A percentile compares a stretch with the other conserved stretches of the same genome.
phyloP scores from a whole-genome alignment of 352 stramenopile genomes.

The Blastocystis sp. region DNA sequence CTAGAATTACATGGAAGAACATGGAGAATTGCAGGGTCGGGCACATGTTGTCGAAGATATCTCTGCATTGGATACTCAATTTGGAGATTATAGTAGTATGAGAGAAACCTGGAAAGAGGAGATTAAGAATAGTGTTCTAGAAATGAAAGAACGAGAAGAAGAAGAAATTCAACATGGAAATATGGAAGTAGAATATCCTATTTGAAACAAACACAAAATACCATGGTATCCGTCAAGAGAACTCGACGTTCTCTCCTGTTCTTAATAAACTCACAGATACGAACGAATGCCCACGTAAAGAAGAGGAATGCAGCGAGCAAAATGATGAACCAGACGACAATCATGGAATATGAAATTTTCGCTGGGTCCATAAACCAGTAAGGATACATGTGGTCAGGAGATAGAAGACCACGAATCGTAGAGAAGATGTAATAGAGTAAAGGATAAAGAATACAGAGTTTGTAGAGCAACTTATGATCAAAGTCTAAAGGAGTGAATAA shows the following conservation, averaged over 20 bases:
- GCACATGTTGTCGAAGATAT: conserved; percentile 42
- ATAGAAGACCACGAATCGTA: background rate
- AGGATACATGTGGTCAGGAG: background rate
- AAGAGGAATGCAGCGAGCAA: background rate
- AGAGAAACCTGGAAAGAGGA: conserved; percentile 56
- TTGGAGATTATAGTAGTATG: conserved; percentile 43
- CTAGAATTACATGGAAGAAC: conserved; percentile 44
- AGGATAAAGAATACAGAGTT: background rate
- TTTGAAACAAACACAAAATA: conserved; percentile 36
- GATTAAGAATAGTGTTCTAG: conserved; percentile 31
- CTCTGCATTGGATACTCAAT: background rate
- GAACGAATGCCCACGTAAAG: background rate
- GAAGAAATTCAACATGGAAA: background rate
- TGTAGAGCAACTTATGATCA: background rate
- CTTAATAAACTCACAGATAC: background rate
- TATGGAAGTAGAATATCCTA: conserved; percentile 1
- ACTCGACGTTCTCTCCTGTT: background rate
- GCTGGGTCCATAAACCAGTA: conserved; percentile 54
- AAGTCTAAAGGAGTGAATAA: conserved; percentile 16
- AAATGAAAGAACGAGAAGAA: conserved; percentile 27
- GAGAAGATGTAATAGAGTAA: conserved; percentile 20
- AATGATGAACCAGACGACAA: background rate
- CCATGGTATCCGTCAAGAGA: background rate
- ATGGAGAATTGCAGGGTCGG: conserved; percentile 39
- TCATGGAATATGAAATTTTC: background rate